Percentiles rank a stretch among this genome's conserved stretches.
These are phyloP conservation scores for Chrysoporthe puriensis DNA, from an alignment of 2,329 filamentous ascomycete genomes.

Conservation along the genomic window DNA sequence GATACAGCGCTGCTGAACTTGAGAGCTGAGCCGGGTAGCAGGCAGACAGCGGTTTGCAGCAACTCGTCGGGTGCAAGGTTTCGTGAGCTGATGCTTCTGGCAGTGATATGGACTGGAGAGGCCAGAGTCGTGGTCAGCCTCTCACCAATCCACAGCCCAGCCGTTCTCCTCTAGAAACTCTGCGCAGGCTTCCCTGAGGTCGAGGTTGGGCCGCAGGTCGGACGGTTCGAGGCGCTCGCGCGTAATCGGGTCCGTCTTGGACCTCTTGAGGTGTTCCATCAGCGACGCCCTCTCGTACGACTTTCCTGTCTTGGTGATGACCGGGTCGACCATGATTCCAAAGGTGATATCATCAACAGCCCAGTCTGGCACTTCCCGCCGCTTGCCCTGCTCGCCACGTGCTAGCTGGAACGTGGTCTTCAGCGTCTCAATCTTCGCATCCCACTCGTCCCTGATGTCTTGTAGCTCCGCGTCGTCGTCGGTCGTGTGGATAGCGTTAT, in stretches of 20 bases:
- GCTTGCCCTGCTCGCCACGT: slow-evolving; percentile 47
- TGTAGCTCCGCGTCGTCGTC: slow-evolving; percentile 52
- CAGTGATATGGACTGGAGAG: slow-evolving; percentile 6
- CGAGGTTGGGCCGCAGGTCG: slow-evolving; percentile 82
- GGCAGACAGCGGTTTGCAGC: not conserved
- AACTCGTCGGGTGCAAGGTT: too few species aligned
- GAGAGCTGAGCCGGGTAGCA: not conserved
- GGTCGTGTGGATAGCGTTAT: slow-evolving; percentile 43
- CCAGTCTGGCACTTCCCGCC: slow-evolving; percentile 72
- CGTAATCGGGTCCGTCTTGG: slow-evolving; percentile 80
- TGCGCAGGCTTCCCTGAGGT: slow-evolving; percentile 78
- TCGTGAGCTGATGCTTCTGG: not conserved
- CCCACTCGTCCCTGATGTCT: slow-evolving; percentile 53
- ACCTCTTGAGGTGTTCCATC: slow-evolving; percentile 79
- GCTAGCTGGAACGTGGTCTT: slow-evolving; percentile 57
- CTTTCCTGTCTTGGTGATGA: slow-evolving; percentile 80
- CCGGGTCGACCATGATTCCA: slow-evolving; percentile 73
- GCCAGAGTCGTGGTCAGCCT: slow-evolving; percentile 23
- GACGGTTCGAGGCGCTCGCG: slow-evolving; percentile 69
- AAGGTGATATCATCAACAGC: slow-evolving; percentile 78
- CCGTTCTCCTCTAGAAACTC: slow-evolving; percentile 86
- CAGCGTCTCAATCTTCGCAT: slow-evolving; percentile 50
- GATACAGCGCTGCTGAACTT: slow-evolving; percentile 3
- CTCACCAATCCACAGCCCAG: slow-evolving; percentile 89
- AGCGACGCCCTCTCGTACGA: slow-evolving; percentile 89